Evolutionary conservation across 78 protist genomes (phyloP), one percentile per base, ranked within the genome.

Genomic region (Dictyostelium purpureum): DNA sequence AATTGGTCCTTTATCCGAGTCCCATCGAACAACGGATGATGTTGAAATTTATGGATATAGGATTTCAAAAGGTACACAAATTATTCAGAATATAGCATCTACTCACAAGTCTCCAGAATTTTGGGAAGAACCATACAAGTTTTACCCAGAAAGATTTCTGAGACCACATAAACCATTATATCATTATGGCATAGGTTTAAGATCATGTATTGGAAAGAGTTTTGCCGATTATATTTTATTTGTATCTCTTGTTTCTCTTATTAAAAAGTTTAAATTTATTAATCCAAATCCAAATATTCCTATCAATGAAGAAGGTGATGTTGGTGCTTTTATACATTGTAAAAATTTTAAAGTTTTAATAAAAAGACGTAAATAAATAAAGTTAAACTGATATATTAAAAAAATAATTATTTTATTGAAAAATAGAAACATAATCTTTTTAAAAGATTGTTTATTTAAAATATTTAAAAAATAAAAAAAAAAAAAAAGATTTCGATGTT

Each of bases 41-140:
- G 69, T 61, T 14, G 69, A 61, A 31, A 26, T 61, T 12, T 26
- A 26, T 26, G 69, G 69, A 2, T 31, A 31, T 28, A 61, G 74
- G 51, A 73, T 45, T 59, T 66, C 91, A 42, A 73, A 70, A 61
- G 91, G 91, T 57, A 28, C 82, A 12, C 79, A 73, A 61, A 40
- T 82, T 19, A 54, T 82, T 11, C 56, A 28, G 40, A 66, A 69
- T 42, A 49, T 54, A 31, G 38, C 5, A 28, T 26, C 52, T 37
- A 51, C 40, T 6, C 6, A n/a, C 24, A 14, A 43, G 10, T 11
- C 24, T 54, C 59, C 19, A 19, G 31, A 82, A 19, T 74, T 14
- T 37, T 82, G 90, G 90, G 37, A 40, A 0, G n/a, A 51, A 2
- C 90, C 90, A 67, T 54, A 49, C 6, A 11, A 35, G 28, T 82